phyloP scores from a whole-genome alignment of 2,329 filamentous ascomycete species.

The Tolypocladium inflatum region DNA sequence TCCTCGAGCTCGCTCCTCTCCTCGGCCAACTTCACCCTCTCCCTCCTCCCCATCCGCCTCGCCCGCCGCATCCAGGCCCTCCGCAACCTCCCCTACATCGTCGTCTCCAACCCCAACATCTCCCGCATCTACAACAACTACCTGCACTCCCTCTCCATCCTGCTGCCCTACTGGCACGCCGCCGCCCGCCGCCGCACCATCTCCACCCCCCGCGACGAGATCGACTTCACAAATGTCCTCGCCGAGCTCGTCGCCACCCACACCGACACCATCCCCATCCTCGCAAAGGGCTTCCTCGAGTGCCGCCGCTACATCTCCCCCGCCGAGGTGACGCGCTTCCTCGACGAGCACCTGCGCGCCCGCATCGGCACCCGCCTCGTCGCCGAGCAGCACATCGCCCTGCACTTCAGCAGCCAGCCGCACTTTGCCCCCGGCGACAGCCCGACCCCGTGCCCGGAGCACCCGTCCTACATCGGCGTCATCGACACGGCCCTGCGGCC shows the following conservation, averaged over 20 bases:
- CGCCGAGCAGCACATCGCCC: slow-evolving; percentile 90
- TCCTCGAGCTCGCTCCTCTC: slow-evolving; percentile 70
- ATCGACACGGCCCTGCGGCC: slow-evolving; percentile 87
- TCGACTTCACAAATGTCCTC: slow-evolving; percentile 83
- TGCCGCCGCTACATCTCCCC: slow-evolving; percentile 83
- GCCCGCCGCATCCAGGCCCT: slow-evolving; percentile 90
- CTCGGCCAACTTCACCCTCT: slow-evolving; percentile 92
- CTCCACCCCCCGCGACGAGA: slow-evolving; percentile 71
- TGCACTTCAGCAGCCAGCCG: slow-evolving; percentile 65
- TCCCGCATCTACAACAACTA: slow-evolving; percentile 95
- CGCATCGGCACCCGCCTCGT: slow-evolving; percentile 90
- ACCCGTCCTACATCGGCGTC: slow-evolving; percentile 75
- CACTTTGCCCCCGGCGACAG: slow-evolving; percentile 49
- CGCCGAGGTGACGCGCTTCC: slow-evolving; percentile 75
- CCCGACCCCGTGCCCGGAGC: slow-evolving; percentile 40
- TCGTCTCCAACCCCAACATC: slow-evolving; percentile 95
- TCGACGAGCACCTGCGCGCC: slow-evolving; percentile 88
- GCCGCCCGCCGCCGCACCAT: slow-evolving; percentile 27
- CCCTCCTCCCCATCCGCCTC: slow-evolving; percentile 81
- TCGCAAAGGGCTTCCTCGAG: slow-evolving; percentile 88
- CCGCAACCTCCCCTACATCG: slow-evolving; percentile 90
- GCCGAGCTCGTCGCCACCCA: slow-evolving; percentile 94
- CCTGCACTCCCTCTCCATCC: slow-evolving; percentile 79
- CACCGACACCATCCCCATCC: slow-evolving; percentile 83
- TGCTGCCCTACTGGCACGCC: slow-evolving; percentile 68